Percentiles rank a stretch among this genome's conserved stretches.
Evolutionary conservation across 345 rosid genomes (phyloP).

Genomic region (Citrus reticulata): DNA sequence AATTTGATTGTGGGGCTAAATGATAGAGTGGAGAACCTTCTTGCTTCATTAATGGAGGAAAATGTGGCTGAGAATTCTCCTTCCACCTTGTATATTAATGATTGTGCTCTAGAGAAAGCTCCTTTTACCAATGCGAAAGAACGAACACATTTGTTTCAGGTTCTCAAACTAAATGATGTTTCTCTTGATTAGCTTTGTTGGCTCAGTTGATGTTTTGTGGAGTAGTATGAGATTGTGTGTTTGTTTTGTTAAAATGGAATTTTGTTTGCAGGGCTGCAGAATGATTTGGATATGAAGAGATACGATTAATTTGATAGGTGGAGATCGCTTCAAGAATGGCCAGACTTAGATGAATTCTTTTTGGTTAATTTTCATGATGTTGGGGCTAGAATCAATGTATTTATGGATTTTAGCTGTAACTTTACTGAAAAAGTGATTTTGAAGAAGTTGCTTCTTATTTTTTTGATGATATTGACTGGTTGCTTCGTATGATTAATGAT

Average conservation of each 20-base stretch:
- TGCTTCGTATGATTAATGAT: constrained; percentile 6
- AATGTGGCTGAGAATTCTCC: too few species aligned
- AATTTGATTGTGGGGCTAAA: too few species aligned
- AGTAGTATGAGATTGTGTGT: background rate
- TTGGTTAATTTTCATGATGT: constrained; percentile 85
- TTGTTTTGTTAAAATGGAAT: background rate
- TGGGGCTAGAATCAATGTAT: constrained; percentile 88
- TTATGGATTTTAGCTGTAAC: background rate
- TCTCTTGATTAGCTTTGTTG: constrained; percentile 47
- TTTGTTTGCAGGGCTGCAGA: constrained; percentile 49
- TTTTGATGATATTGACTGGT: background rate
- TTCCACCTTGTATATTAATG: too few species aligned
- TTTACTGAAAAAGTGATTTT: background rate
- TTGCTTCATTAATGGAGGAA: too few species aligned
- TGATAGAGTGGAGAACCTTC: too few species aligned
- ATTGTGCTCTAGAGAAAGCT: too few species aligned
- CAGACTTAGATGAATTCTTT: constrained; percentile 95
- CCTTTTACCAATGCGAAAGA: too few species aligned
- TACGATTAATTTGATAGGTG: constrained; percentile 75
- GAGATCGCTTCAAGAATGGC: constrained; percentile 96
- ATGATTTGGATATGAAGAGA: constrained; percentile 77
- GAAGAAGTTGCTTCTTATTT: too few species aligned
- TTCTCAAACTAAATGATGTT: too few species aligned
- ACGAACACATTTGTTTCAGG: constrained; percentile 19
- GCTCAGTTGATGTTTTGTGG: background rate